phyloP scores from a whole-genome alignment of 305 asterid species.

The Rubia balearica region DNA sequence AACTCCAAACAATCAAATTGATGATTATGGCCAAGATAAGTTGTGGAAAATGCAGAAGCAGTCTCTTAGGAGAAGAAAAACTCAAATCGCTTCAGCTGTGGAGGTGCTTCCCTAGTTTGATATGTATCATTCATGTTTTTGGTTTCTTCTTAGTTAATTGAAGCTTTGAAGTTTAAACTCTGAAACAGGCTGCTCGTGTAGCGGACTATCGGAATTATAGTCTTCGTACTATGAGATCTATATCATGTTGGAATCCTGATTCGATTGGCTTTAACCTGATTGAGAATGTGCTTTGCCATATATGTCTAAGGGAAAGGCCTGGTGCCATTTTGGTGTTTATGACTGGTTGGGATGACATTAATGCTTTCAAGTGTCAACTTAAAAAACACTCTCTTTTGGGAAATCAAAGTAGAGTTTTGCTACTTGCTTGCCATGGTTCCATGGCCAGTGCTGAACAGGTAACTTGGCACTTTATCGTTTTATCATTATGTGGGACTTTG shows the following conservation, averaged over 20 bases:
- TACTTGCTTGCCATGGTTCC: constrained; percentile 99
- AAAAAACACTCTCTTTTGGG: constrained; percentile 84
- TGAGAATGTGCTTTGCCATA: constrained; percentile 77
- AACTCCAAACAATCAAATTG: constrained; percentile 77
- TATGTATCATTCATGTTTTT: constrained; percentile 5
- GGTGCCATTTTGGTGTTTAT: constrained; percentile 93
- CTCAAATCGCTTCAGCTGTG: constrained; percentile 86
- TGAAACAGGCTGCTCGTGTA: constrained; percentile 67
- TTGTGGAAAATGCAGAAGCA: constrained; percentile 92
- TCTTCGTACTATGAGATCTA: constrained; percentile 54
- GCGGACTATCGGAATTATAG: constrained; percentile 60
- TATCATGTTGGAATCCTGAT: constrained; percentile 95
- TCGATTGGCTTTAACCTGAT: constrained; percentile 95
- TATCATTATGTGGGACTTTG: constrained; percentile 11
- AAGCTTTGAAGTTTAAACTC: constrained; percentile 15
- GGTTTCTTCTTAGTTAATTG: constrained; percentile 10
- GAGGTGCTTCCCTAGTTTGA: constrained; percentile 47
- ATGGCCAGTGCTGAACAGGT: constrained; percentile 98
- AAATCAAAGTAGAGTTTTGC: constrained; percentile 74
- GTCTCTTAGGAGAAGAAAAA: constrained; percentile 59
- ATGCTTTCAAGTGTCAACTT: constrained; percentile 85
- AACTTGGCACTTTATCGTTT: constrained; percentile 14
- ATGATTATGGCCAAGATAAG: constrained; percentile 94
- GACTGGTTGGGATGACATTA: constrained; percentile 99
- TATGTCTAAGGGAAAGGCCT: constrained; percentile 76